phyloP scores from a whole-genome alignment of 2,329 filamentous ascomycete species.

The Alternaria burnsii region DNA sequence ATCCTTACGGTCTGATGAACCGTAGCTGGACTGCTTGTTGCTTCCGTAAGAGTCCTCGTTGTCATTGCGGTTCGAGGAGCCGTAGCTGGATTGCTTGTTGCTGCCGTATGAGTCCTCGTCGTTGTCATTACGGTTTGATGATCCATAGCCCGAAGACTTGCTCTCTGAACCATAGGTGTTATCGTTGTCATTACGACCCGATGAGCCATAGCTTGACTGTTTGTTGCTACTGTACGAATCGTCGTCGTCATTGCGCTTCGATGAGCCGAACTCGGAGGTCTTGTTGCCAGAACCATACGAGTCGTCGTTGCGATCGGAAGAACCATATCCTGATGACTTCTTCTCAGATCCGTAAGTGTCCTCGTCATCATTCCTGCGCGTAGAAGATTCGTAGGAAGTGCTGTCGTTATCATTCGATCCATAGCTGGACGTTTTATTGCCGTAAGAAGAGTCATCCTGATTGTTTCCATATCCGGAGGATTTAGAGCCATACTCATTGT shows the following conservation, averaged over 20 bases:
- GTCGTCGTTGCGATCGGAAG: slow-evolving; percentile 9
- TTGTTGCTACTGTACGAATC: slow-evolving; percentile 16
- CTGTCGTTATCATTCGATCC: slow-evolving; percentile 11
- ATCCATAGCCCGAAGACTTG: neutral
- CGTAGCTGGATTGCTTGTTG: slow-evolving; percentile 9
- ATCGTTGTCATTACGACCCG: slow-evolving; percentile 2
- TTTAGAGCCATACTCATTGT: slow-evolving; percentile 14
- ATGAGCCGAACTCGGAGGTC: slow-evolving; percentile 12
- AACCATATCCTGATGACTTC: slow-evolving; percentile 14
- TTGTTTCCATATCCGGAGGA: slow-evolving; percentile 16
- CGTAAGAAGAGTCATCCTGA: slow-evolving; percentile 14
- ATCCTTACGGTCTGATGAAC: slow-evolving; percentile 4
- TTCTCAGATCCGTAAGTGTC: slow-evolving; percentile 14
- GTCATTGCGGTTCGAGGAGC: slow-evolving; percentile 4
- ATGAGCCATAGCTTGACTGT: slow-evolving; percentile 11
- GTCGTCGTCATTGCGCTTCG: slow-evolving; percentile 10
- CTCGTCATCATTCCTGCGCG: neutral
- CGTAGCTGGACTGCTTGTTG: slow-evolving; percentile 9
- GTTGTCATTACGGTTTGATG: slow-evolving; percentile 4
- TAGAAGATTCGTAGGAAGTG: neutral
- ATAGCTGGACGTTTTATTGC: slow-evolving; percentile 12
- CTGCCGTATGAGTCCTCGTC: slow-evolving; percentile 9
- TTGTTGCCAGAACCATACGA: slow-evolving; percentile 21
- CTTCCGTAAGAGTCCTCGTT: slow-evolving; percentile 9
- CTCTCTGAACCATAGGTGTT: slow-evolving; percentile 2